Evolutionary conservation across 2,329 filamentous ascomycete species (phyloP).

Genomic region (Dryadomyces sulphureus): DNA sequence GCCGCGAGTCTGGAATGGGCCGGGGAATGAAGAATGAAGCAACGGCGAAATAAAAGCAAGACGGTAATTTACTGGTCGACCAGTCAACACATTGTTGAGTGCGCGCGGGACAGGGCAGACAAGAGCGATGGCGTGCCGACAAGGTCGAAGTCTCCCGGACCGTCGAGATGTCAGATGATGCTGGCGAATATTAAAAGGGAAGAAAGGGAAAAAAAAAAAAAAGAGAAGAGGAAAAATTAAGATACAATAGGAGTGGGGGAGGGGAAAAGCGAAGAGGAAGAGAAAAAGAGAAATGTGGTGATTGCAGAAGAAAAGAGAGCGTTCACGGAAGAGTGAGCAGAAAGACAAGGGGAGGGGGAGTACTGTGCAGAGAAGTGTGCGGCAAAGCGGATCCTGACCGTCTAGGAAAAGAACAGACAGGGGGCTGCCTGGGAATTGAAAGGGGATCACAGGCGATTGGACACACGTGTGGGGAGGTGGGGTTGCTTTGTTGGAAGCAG

Average conservation of each 20-base stretch:
- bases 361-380: neutral
- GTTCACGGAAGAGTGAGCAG: no score
- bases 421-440: conserved; percentile 11
- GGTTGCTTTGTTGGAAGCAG: neutral
- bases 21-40: neutral
- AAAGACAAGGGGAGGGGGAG: neutral
- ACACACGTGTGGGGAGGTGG: conserved; percentile 6
- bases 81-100: conserved; percentile 3
- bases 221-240: neutral
- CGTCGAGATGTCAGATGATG: neutral
- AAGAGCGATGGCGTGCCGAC: no score
- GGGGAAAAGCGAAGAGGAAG: conserved; percentile 12
- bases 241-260: neutral
- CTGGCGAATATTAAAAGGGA: neutral
- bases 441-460: conserved; percentile 8
- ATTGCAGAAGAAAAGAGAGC: neutral
- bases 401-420: conserved; percentile 3
- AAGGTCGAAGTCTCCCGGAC: neutral
- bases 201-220: neutral
- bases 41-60: neutral
- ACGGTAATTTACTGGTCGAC: conserved; percentile 1
- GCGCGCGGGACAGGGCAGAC: no score
- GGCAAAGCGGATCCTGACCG: neutral
- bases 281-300: neutral
- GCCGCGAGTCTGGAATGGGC: neutral